phyloP scores from a whole-genome alignment of 2,329 filamentous ascomycete genomes.

The Neodidymelliopsis sp. region DNA sequence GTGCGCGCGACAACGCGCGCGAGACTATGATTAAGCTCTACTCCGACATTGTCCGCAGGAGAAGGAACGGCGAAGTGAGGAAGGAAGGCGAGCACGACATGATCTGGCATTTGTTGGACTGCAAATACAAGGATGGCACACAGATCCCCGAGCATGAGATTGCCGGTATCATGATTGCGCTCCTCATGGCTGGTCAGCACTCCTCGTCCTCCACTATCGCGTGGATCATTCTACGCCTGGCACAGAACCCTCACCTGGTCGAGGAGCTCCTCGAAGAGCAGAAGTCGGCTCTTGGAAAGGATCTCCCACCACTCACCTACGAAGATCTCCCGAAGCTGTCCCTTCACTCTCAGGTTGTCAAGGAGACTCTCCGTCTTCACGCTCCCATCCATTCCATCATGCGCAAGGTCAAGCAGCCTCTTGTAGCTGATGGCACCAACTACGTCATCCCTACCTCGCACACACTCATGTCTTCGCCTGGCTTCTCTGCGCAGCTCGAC shows the following conservation, averaged over 20 bases:
- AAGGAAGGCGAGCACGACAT: constrained; percentile 70
- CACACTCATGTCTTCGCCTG: constrained; percentile 83
- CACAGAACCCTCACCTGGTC: constrained; percentile 76
- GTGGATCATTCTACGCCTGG: constrained; percentile 85
- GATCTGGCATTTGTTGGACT: constrained; percentile 90
- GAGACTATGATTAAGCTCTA: constrained; percentile 82
- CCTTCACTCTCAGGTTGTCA: constrained; percentile 83
- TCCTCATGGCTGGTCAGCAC: constrained; percentile 92
- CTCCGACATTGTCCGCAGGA: constrained; percentile 79
- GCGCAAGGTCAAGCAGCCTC: constrained; percentile 87
- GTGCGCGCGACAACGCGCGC: constrained; percentile 79
- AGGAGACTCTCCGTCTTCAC: constrained; percentile 90
- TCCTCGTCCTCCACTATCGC: constrained; percentile 83
- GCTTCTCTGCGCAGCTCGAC: constrained; percentile 75
- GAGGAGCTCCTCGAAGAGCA: constrained; percentile 89
- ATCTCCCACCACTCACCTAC: constrained; percentile 77
- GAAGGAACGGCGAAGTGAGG: constrained; percentile 63
- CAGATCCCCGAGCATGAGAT: constrained; percentile 83
- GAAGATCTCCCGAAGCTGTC: constrained; percentile 81
- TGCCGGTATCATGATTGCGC: constrained; percentile 92
- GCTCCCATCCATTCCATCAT: constrained; percentile 95
- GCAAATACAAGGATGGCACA: constrained; percentile 82
- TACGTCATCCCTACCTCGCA: constrained; percentile 83
- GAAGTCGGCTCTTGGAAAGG: constrained; percentile 72
- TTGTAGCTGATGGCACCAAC: constrained; percentile 82